These are phyloP conservation scores for Diospyros lotus DNA, from an alignment of 148 eudicot species.

Conservation along the genomic window DNA sequence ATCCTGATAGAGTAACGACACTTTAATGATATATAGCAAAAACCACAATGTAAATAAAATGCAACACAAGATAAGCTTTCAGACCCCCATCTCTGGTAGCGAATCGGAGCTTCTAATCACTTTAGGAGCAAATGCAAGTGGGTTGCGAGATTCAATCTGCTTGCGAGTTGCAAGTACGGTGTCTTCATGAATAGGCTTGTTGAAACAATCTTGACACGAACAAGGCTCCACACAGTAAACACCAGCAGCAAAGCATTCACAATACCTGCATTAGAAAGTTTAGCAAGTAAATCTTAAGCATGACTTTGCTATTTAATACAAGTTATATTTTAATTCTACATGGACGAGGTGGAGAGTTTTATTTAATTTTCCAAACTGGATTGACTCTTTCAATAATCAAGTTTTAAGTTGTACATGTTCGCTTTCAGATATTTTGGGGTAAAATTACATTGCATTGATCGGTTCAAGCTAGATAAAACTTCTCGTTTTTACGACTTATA, in stretches of 20 bases:
- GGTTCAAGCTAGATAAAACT: no score
- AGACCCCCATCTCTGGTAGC: conserved; percentile 55
- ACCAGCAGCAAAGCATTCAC: conserved; percentile 99
- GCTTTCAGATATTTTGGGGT: neutral
- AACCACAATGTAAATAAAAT: conserved; percentile 1
- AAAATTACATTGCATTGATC: neutral
- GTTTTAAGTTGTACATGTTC: neutral
- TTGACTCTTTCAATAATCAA: neutral
- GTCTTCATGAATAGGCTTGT: conserved; percentile 91
- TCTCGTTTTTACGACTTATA: no score
- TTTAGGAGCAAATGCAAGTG: conserved; percentile 99
- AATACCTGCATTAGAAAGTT: conserved; percentile 57
- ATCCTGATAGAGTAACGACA: conserved; percentile 46
- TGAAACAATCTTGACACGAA: conserved; percentile 89
- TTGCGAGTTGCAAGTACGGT: conserved; percentile 92
- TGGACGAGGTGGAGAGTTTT: neutral
- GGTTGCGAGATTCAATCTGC: conserved; percentile 93
- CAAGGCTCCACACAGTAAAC: conserved; percentile 98
- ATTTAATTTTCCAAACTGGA: neutral
- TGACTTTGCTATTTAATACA: neutral
- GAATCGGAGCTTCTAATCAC: conserved; percentile 67
- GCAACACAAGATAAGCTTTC: conserved; percentile 8
- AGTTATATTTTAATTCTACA: neutral
- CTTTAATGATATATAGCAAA: conserved; percentile 2
- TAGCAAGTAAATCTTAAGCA: conserved; percentile 10